Percentiles rank a stretch among this genome's conserved stretches.
These are phyloP conservation scores for Monosporozyma aerobia DNA, from an alignment of 805 yeast species.

Conservation along the genomic window DNA sequence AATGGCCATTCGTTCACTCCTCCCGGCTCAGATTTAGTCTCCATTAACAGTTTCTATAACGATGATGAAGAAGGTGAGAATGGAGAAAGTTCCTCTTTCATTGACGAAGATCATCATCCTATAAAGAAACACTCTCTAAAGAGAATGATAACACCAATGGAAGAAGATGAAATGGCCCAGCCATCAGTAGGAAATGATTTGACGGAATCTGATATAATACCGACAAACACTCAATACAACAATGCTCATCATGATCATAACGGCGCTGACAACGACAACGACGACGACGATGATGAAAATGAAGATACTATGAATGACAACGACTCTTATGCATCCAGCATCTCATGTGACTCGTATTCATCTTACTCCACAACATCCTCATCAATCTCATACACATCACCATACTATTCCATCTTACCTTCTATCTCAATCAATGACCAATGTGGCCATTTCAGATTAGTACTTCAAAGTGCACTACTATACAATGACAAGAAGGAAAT, in stretches of 20 bases:
- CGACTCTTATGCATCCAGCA: slow-evolving; percentile 1
- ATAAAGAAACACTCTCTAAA: slow-evolving; percentile 12
- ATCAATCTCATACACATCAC: slow-evolving; percentile 3
- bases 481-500: slow-evolving; percentile 20
- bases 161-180: neutral
- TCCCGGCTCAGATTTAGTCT: slow-evolving; percentile 16
- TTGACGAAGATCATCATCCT: neutral
- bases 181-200: neutral
- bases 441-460: slow-evolving; percentile 25
- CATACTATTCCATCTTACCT: slow-evolving; percentile 22
- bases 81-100: neutral
- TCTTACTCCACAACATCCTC: slow-evolving; percentile 1
- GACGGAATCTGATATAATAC: neutral
- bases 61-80: slow-evolving; percentile 1
- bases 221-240: neutral
- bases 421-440: slow-evolving; percentile 25
- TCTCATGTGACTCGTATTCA: slow-evolving; percentile 1
- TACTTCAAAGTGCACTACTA: slow-evolving; percentile 27
- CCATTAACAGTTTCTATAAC: slow-evolving; percentile 18
- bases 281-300: neutral
- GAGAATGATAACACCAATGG: slow-evolving; percentile 1
- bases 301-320: neutral
- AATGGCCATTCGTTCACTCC: slow-evolving; percentile 9
- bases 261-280: neutral
- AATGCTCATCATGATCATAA: too few relatives aligned